phyloP scores from a whole-genome alignment of 345 rosid species.

The Melastoma malabathricum region DNA sequence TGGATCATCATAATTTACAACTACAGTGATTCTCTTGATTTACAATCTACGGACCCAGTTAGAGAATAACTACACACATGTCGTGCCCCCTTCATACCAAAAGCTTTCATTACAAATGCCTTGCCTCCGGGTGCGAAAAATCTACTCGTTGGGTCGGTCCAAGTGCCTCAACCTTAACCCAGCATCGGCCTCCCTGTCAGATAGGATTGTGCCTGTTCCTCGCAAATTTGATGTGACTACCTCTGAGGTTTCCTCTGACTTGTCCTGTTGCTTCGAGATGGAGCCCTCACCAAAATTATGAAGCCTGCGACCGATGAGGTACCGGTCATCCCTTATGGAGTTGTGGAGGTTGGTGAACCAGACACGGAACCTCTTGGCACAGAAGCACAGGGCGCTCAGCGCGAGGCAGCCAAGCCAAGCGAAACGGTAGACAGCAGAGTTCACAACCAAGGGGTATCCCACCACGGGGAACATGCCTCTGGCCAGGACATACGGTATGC shows the following conservation, averaged over 20 bases:
- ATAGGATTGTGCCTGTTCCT: constrained; percentile 20
- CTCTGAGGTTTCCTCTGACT: constrained; percentile 16
- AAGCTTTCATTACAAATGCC: no score
- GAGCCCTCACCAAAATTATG: constrained; percentile 68
- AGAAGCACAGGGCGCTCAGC: constrained; percentile 59
- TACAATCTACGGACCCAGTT: no score
- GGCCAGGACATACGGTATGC: constrained; percentile 81
- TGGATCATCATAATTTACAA: no score
- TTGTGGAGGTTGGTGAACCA: constrained; percentile 99
- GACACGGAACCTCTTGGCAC: constrained; percentile 76
- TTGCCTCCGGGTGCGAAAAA: no score
- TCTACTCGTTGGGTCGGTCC: constrained; percentile 9
- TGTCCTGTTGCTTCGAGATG: constrained; percentile 20
- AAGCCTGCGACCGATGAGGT: constrained; percentile 87
- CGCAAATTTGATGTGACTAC: constrained; percentile 5
- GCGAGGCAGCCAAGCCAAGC: constrained; percentile 95
- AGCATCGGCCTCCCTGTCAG: constrained; percentile 32
- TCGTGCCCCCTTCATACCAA: no score
- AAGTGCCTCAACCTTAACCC: constrained; percentile 54
- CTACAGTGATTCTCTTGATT: no score
- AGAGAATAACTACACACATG: no score
- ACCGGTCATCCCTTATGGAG: constrained; percentile 89
- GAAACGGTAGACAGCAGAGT: constrained; percentile 88
- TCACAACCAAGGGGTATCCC: constrained; percentile 84
- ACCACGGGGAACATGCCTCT: constrained; percentile 89